Evolutionary conservation across 257 asterid genomes (phyloP).

Genomic region (Vinca minor): DNA sequence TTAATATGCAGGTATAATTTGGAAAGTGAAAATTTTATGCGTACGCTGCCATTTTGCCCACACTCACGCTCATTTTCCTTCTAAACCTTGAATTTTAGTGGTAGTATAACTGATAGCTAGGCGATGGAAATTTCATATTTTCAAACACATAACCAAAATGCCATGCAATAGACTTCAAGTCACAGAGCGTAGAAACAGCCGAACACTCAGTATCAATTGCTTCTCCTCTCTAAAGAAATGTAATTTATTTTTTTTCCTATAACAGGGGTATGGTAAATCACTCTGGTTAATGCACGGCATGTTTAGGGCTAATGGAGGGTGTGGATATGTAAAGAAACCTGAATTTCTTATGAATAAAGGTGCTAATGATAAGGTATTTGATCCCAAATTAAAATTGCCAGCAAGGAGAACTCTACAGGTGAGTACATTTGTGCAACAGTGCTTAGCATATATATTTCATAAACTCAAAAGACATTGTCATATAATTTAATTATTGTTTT

Average conservation of each 20-base stretch:
- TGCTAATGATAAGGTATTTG: conserved; percentile 46
- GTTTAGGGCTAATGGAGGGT: conserved; percentile 77
- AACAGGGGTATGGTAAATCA: conserved; percentile 82
- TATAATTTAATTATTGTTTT: not conserved
- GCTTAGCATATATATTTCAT: not conserved
- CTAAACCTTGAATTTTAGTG: too few relatives aligned
- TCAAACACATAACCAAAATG: too few relatives aligned
- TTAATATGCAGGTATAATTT: conserved; percentile 77
- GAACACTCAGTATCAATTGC: not conserved
- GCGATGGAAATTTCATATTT: too few relatives aligned
- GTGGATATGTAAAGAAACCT: conserved; percentile 84
- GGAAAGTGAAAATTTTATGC: not conserved
- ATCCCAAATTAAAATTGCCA: conserved; percentile 65
- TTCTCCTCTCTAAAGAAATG: not conserved
- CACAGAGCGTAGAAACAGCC: too few relatives aligned
- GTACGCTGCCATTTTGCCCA: not conserved
- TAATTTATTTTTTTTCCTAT: not conserved
- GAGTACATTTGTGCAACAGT: conserved; percentile 10
- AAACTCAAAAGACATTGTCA: not conserved
- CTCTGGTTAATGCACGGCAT: conserved; percentile 98
- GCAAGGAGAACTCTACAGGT: conserved; percentile 69
- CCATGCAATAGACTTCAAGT: too few relatives aligned
- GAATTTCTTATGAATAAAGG: conserved; percentile 52
- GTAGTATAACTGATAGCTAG: too few relatives aligned
- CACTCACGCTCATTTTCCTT: not conserved